phyloP scores from a whole-genome alignment of 352 stramenopile genomes.

The Pythium volutum region DNA sequence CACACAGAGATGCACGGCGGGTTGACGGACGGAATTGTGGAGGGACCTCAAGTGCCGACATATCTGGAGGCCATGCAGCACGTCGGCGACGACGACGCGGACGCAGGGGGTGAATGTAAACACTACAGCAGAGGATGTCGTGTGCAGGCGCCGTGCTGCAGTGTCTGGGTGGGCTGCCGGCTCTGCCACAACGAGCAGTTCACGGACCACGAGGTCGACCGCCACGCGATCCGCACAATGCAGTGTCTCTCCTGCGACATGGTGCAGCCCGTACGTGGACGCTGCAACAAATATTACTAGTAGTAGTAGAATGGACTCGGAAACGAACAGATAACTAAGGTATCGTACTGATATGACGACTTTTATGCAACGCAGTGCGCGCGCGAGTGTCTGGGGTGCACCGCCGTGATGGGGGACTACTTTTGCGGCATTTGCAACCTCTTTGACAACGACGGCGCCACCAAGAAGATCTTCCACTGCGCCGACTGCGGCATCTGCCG shows the following conservation, averaged over 20 bases:
- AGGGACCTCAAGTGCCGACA: neutral
- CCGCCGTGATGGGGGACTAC: constrained; percentile 50
- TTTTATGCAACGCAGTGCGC: constrained; percentile 36
- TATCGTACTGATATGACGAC: neutral
- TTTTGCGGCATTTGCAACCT: constrained; percentile 73
- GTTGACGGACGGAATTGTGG: neutral
- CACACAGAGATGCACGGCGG: neutral
- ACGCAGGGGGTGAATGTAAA: constrained; percentile 27
- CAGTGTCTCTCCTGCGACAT: constrained; percentile 57
- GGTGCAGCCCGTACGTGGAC: constrained; percentile 48
- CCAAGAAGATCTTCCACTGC: constrained; percentile 76
- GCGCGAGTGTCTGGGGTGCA: constrained; percentile 44
- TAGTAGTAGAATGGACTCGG: neutral
- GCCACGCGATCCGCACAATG: constrained; percentile 69
- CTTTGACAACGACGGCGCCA: constrained; percentile 58
- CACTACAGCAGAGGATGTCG: constrained; percentile 69
- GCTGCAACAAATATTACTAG: no score
- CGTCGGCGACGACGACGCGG: neutral
- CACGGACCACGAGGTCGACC: constrained; percentile 68
- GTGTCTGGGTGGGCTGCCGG: constrained; percentile 66
- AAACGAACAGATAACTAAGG: neutral
- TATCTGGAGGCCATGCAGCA: neutral
- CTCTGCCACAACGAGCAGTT: constrained; percentile 66
- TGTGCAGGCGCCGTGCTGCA: constrained; percentile 71
- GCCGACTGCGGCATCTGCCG: constrained; percentile 74